A percentile compares a stretch with the other conserved stretches of the same genome.
phyloP scores from a whole-genome alignment of 176 grass and related monocot genomes.

The Neostapfia colusana region DNA sequence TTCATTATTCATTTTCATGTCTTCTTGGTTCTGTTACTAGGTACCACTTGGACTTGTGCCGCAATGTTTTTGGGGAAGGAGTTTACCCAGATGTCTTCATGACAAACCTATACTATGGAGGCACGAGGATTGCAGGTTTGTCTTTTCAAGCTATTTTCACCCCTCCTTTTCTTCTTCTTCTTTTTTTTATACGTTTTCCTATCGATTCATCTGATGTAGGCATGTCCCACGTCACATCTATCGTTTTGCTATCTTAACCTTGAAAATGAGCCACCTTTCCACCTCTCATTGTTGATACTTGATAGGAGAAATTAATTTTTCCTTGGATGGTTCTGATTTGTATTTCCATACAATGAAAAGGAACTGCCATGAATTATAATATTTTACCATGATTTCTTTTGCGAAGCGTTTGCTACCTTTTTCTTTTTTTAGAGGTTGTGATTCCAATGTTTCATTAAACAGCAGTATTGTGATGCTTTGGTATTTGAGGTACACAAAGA shows the following conservation, averaged over 20 bases:
- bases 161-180: conserved; percentile 1
- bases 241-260: conserved; percentile 23
- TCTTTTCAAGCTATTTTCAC: conserved; percentile 7
- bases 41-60: conserved; percentile 95
- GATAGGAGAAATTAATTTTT: not conserved
- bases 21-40: conserved; percentile 46
- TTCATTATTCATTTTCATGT: conserved; percentile 3
- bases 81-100: conserved; percentile 90
- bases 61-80: conserved; percentile 88
- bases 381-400: conserved; percentile 12
- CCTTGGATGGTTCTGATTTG: not conserved
- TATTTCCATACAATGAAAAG: not conserved
- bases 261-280: conserved; percentile 10
- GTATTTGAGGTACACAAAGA: conserved; percentile 9
- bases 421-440: not conserved
- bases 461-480: conserved; percentile 7
- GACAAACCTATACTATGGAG: conserved; percentile 94
- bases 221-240: not conserved
- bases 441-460: conserved; percentile 4
- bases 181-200: not conserved
- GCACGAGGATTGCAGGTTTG: conserved; percentile 80
- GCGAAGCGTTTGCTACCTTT: not conserved
- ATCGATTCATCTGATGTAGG: not conserved
- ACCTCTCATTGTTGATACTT: not conserved
- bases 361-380: not conserved